phyloP scores from a whole-genome alignment of 73 alveolate genomes.

The Loxodes magnus region DNA sequence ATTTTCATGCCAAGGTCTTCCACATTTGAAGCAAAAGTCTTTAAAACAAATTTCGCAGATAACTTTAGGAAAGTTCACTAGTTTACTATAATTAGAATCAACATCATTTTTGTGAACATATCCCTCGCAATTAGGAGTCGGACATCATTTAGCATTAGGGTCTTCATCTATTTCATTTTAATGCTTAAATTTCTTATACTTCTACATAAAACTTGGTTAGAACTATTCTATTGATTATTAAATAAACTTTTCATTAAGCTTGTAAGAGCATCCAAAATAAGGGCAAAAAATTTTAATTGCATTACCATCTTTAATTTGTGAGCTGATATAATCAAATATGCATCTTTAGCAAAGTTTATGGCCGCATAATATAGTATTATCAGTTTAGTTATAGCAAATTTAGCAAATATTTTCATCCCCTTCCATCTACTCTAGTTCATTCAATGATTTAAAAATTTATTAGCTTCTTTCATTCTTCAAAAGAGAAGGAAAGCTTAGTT shows the following conservation, averaged over 20 bases:
- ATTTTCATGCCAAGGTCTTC: constrained; percentile 35
- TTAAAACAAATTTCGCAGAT: constrained; percentile 24
- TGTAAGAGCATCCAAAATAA: background rate
- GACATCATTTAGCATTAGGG: constrained; percentile 43
- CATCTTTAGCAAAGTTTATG: constrained; percentile 1
- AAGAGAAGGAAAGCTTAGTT: no score
- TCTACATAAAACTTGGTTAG: background rate
- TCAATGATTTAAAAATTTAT: no score
- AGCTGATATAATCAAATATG: background rate
- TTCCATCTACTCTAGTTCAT: no score
- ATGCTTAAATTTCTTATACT: constrained; percentile 16
- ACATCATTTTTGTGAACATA: constrained; percentile 18
- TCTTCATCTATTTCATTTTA: constrained; percentile 13
- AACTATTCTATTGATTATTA: background rate
- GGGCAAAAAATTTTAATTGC: constrained; percentile 2
- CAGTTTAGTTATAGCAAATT: no score
- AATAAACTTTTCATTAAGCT: background rate
- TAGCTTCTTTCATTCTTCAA: no score
- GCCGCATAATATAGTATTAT: no score
- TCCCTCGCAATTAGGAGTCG: constrained; percentile 44
- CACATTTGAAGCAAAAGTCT: constrained; percentile 39
- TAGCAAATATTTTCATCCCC: no score
- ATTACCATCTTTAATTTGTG: background rate
- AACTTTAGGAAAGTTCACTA: no score
- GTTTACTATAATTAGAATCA: no score